Percentiles rank a stretch among this genome's conserved stretches.
phyloP scores from a whole-genome alignment of 371 early-diverging fungal genomes.

The Mortierella sp. region DNA sequence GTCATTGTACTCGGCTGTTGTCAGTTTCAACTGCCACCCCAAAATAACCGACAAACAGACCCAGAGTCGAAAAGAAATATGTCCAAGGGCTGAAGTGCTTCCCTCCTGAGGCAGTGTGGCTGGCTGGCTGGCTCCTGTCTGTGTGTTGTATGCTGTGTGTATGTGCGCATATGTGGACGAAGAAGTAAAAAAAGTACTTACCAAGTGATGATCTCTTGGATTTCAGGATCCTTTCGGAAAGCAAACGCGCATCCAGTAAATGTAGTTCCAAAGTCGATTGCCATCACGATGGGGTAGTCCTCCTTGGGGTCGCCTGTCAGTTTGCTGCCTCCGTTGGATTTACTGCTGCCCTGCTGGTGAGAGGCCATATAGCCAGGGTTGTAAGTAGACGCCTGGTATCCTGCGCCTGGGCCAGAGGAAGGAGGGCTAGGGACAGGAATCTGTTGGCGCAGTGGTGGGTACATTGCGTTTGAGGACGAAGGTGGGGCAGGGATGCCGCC shows the following conservation, averaged over 20 bases:
- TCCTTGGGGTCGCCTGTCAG: slow-evolving; percentile 57
- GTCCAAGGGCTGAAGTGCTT: background rate
- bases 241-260: slow-evolving; percentile 58
- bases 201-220: slow-evolving; percentile 58
- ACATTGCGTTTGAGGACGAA: slow-evolving; percentile 34
- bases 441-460: slow-evolving; percentile 31
- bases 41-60: background rate
- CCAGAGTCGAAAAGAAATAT: slow-evolving; percentile 2
- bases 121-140: background rate
- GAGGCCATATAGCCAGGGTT: slow-evolving; percentile 29
- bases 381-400: slow-evolving; percentile 33
- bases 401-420: background rate
- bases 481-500: slow-evolving; percentile 39
- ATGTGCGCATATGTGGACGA: background rate
- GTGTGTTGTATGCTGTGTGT: background rate
- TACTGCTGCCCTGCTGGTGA: slow-evolving; percentile 6
- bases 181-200: slow-evolving; percentile 11
- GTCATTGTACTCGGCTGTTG: background rate
- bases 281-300: slow-evolving; percentile 58
- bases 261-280: slow-evolving; percentile 56
- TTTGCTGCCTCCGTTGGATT: slow-evolving; percentile 40
- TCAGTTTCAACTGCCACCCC: background rate
- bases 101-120: background rate
- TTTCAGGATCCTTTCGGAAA: slow-evolving; percentile 55
- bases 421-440: slow-evolving; percentile 18